phyloP scores from a whole-genome alignment of 2,329 filamentous ascomycete species.

The Fusarium sp. region DNA sequence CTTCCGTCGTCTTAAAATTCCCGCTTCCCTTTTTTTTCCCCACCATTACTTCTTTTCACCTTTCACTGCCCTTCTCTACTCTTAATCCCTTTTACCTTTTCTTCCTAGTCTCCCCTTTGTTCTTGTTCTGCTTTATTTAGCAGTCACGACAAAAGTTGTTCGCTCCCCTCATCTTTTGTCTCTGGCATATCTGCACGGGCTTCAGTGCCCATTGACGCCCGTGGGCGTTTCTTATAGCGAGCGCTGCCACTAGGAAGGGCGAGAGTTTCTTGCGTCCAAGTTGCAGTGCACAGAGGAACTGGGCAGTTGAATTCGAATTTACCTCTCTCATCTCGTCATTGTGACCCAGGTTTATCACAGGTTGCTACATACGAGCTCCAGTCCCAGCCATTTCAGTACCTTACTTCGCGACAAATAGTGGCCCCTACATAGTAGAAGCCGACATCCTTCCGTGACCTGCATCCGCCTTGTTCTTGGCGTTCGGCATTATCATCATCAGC shows the following conservation, averaged over 20 bases:
- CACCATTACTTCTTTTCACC: conserved; percentile 33
- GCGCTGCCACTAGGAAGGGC: conserved; percentile 35
- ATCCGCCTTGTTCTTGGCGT: conserved; percentile 35
- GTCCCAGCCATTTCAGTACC: neutral
- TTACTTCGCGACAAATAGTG: conserved; percentile 16
- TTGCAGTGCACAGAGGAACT: neutral
- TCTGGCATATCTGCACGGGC: conserved; percentile 37
- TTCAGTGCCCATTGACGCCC: conserved; percentile 43
- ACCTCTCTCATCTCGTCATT: conserved; percentile 11
- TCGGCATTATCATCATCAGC: conserved; percentile 37
- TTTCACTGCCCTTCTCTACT: conserved; percentile 11
- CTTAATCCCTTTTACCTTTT: neutral
- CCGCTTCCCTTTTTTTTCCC: conserved; percentile 43
- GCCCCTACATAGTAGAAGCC: conserved; percentile 23
- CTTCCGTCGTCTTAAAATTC: conserved; percentile 45
- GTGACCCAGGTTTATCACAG: conserved; percentile 17
- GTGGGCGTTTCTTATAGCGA: conserved; percentile 37
- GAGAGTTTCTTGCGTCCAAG: neutral
- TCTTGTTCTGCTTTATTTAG: conserved; percentile 29
- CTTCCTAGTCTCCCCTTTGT: neutral
- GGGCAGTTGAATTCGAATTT: neutral
- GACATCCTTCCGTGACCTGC: conserved; percentile 40
- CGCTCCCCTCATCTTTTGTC: conserved; percentile 27
- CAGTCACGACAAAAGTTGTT: conserved; percentile 35
- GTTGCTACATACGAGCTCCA: conserved; percentile 3